phyloP scores from a whole-genome alignment of 192 early-diverging fungal genomes.

The Thoreauomyces humboldtii region DNA sequence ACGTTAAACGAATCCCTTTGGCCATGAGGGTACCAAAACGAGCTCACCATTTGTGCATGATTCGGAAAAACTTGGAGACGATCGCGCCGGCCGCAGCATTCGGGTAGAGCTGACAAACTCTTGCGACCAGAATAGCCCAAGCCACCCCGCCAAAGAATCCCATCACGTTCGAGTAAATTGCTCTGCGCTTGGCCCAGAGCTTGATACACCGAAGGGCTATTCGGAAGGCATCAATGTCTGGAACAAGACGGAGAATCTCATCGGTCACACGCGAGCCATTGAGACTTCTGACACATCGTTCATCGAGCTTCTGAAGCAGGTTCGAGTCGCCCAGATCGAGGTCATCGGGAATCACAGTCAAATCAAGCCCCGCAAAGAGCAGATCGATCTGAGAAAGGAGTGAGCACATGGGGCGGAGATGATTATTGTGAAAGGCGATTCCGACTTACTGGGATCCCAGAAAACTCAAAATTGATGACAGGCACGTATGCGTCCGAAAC shows the following conservation, averaged over 20 bases:
- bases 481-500: conserved; percentile 93
- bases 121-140: conserved; percentile 96
- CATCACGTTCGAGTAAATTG: conserved; percentile 94
- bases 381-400: conserved; percentile 96
- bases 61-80: conserved; percentile 84
- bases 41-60: conserved; percentile 75
- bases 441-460: conserved; percentile 73
- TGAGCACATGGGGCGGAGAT: too few relatives aligned
- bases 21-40: conserved; percentile 12
- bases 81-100: conserved; percentile 87
- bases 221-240: conserved; percentile 84
- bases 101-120: conserved; percentile 94
- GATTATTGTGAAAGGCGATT: not conserved
- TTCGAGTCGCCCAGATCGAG: conserved; percentile 83
- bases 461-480: conserved; percentile 92
- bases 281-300: conserved; percentile 79
- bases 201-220: conserved; percentile 92
- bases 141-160: conserved; percentile 98
- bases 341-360: conserved; percentile 77
- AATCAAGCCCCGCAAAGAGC: conserved; percentile 76
- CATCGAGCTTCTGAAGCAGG: conserved; percentile 84
- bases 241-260: conserved; percentile 90
- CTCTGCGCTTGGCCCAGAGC: conserved; percentile 91
- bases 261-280: conserved; percentile 97
- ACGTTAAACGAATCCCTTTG: not conserved